These are phyloP conservation scores for Cichorium intybus DNA, from an alignment of 140 eudicot genomes.

Conservation along the genomic window DNA sequence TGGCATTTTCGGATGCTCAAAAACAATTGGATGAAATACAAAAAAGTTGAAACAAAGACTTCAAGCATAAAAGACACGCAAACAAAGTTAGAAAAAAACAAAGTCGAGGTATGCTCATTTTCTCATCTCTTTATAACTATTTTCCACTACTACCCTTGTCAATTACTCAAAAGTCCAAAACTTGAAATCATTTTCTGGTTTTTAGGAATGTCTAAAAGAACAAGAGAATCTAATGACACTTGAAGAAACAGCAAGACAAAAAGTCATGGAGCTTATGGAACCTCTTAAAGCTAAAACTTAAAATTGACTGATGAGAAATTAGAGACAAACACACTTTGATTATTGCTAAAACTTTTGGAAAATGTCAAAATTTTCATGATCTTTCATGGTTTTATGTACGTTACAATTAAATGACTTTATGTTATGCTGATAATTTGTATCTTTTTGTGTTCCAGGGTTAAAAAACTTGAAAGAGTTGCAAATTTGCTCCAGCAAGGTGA, in stretches of 20 bases:
- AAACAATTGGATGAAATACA: constrained; percentile 53
- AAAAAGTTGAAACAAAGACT: constrained; percentile 42
- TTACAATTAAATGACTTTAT: too few species aligned
- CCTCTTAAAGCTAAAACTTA: too few species aligned
- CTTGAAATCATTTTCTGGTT: not conserved
- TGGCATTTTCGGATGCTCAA: constrained; percentile 66
- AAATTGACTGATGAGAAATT: too few species aligned
- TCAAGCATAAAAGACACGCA: constrained; percentile 38
- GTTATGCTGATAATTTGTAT: too few species aligned
- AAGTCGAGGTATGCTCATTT: constrained; percentile 44
- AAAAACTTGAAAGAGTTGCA: too few species aligned
- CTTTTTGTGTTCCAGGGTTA: too few species aligned
- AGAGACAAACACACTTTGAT: too few species aligned
- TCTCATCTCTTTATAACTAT: not conserved
- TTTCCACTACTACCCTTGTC: not conserved
- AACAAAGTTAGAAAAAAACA: constrained; percentile 50
- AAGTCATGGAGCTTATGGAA: constrained; percentile 79
- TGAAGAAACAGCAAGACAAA: constrained; percentile 78
- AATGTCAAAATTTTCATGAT: too few species aligned
- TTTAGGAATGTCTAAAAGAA: constrained; percentile 61
- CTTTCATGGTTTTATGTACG: too few species aligned
- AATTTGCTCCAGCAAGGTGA: too few species aligned
- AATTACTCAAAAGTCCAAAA: not conserved
- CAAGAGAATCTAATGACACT: constrained; percentile 58
- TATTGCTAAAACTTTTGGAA: too few species aligned